Percentiles rank a stretch among this genome's conserved stretches.
Conservation (phyloP, 805 yeast species). For the Schizosaccharomyces cryophilus region DNA sequence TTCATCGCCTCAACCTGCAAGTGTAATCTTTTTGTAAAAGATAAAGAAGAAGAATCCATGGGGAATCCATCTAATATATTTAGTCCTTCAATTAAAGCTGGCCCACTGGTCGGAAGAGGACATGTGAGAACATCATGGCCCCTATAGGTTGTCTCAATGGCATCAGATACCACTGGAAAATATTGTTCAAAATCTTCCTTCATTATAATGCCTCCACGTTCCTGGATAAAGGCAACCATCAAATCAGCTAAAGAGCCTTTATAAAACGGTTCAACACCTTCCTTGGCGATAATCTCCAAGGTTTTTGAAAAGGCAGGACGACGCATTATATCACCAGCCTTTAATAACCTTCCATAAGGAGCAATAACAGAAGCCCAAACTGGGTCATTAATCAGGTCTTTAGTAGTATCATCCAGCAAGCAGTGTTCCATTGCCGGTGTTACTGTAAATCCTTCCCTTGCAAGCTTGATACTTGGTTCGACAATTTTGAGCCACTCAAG, state of each 20-base stretch:
- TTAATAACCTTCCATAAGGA: conserved; percentile 13
- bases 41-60: conserved; percentile 16
- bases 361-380: conserved; percentile 15
- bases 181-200: conserved; percentile 44
- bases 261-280: conserved; percentile 62
- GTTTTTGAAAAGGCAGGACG: conserved; percentile 46
- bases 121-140: conserved; percentile 28
- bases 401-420: conserved; percentile 11
- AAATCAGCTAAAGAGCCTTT: conserved; percentile 50
- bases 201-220: conserved; percentile 45
- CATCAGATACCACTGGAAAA: conserved; percentile 23
- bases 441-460: conserved; percentile 39
- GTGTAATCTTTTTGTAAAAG: not conserved
- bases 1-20: conserved; percentile 57
- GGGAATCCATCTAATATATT: conserved; percentile 26
- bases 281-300: conserved; percentile 36
- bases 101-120: conserved; percentile 61
- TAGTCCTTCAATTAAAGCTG: conserved; percentile 55
- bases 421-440: conserved; percentile 22
- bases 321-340: conserved; percentile 34
- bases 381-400: not conserved
- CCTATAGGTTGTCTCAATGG: conserved; percentile 19
- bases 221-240: conserved; percentile 25
- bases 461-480: conserved; percentile 46
- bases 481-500: conserved; percentile 49